phyloP scores from a whole-genome alignment of 257 asterid species.

The Prunella vulgaris region DNA sequence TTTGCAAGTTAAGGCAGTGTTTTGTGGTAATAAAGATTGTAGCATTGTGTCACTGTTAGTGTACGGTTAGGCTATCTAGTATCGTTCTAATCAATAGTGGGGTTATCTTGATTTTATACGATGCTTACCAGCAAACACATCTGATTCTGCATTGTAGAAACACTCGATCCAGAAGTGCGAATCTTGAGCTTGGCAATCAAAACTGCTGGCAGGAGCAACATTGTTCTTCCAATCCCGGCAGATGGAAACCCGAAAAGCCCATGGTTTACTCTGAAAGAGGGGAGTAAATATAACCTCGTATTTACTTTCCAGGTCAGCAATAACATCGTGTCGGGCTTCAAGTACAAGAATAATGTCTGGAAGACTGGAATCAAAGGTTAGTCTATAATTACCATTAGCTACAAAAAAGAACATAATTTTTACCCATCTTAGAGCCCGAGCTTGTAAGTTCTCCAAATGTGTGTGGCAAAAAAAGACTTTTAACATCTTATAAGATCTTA shows the following conservation, averaged over 20 bases:
- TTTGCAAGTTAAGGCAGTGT: neutral
- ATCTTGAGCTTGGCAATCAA: slow-evolving; percentile 66
- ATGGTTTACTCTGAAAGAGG: slow-evolving; percentile 82
- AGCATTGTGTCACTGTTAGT: neutral
- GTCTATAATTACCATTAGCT: neutral
- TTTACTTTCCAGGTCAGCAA: slow-evolving; percentile 66
- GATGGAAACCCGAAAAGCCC: slow-evolving; percentile 57
- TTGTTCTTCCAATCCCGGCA: slow-evolving; percentile 63
- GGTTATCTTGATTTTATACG: neutral
- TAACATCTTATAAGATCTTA: no score
- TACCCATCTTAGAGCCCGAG: neutral
- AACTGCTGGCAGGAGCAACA: slow-evolving; percentile 60
- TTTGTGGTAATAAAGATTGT: neutral
- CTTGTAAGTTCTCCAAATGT: no score
- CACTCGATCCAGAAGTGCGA: slow-evolving; percentile 78
- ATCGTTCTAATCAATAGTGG: neutral
- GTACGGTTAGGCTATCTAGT: neutral
- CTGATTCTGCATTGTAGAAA: slow-evolving; percentile 36
- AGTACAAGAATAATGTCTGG: slow-evolving; percentile 73
- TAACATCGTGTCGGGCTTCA: slow-evolving; percentile 72
- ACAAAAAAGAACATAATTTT: neutral
- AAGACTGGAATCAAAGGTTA: slow-evolving; percentile 77
- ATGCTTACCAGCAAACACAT: neutral
- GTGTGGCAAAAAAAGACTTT: no score
- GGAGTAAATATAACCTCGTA: slow-evolving; percentile 54